Percentiles rank a stretch among this genome's conserved stretches.
Evolutionary conservation across 352 stramenopile genomes (phyloP).

Genomic region (Phytophthora quininea): DNA sequence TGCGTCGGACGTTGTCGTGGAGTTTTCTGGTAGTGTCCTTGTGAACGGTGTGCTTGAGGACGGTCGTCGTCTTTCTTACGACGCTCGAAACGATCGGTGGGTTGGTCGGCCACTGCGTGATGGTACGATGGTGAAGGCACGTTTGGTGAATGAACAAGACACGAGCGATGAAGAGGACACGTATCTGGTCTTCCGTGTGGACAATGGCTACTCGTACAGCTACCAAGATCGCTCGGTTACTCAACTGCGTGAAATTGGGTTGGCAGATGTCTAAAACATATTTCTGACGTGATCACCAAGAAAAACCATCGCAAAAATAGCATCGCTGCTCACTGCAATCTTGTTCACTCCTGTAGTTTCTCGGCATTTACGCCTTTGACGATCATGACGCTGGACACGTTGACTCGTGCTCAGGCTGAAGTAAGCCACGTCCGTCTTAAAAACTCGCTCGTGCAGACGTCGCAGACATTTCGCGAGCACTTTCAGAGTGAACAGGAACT

Average conservation of each 20-base stretch:
- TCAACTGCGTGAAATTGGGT: constrained; percentile 39
- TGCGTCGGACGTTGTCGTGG: constrained; percentile 79
- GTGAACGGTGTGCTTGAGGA: constrained; percentile 69
- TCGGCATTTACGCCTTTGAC: background rate
- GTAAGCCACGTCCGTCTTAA: constrained; percentile 59
- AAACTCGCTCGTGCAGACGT: constrained; percentile 56
- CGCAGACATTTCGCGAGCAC: constrained; percentile 51
- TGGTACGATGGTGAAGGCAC: constrained; percentile 71
- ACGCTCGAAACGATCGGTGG: constrained; percentile 39
- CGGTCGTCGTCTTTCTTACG: constrained; percentile 48
- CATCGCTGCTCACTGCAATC: no score
- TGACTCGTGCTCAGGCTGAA: constrained; percentile 65
- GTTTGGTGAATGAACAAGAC: constrained; percentile 32
- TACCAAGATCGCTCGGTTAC: constrained; percentile 49
- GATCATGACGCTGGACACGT: constrained; percentile 69
- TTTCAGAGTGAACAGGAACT: constrained; percentile 55
- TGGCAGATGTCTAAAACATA: background rate
- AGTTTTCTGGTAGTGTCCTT: constrained; percentile 46
- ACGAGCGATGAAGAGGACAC: constrained; percentile 21
- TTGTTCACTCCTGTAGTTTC: no score
- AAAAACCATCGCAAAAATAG: constrained; percentile 30
- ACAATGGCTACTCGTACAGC: constrained; percentile 66
- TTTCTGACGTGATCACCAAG: background rate
- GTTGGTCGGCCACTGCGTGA: constrained; percentile 59
- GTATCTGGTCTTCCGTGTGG: constrained; percentile 69